These are phyloP conservation scores for Globisporangium ultimum DNA, from an alignment of 352 stramenopile genomes.

Conservation along the genomic window DNA sequence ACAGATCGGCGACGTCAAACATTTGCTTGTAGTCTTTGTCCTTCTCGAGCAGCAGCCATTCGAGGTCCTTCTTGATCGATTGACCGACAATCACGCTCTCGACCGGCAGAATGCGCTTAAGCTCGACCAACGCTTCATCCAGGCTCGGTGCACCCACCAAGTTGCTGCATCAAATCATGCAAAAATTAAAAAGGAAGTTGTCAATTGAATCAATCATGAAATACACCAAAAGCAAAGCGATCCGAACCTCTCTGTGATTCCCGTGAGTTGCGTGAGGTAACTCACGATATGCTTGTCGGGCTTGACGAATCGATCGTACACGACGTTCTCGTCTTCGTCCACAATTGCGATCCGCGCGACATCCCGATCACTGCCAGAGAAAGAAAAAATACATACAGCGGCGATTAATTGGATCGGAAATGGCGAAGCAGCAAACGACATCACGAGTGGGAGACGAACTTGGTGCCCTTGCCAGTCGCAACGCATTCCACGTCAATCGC, in stretches of 20 bases:
- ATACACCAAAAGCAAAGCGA: not conserved
- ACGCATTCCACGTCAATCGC: conserved; percentile 94
- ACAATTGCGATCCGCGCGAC: conserved; percentile 89
- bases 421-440: no score
- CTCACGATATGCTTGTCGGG: conserved; percentile 83
- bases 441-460: conserved; percentile 30
- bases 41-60: conserved; percentile 86
- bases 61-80: conserved; percentile 91
- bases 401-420: no score
- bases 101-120: conserved; percentile 73
- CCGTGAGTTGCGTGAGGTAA: conserved; percentile 91
- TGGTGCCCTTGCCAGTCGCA: conserved; percentile 75
- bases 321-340: conserved; percentile 80
- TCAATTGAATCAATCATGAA: not conserved
- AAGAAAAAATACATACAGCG: not conserved
- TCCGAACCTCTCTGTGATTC: conserved; percentile 71
- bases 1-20: conserved; percentile 84
- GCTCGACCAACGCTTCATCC: conserved; percentile 62
- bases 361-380: conserved; percentile 71
- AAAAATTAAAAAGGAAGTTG: no score
- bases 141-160: conserved; percentile 65
- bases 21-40: conserved; percentile 82
- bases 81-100: conserved; percentile 90
- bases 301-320: conserved; percentile 87
- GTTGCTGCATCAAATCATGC: conserved; percentile 28